phyloP scores from a whole-genome alignment of 2,329 filamentous ascomycete species.

The Colletotrichum tabaci region DNA sequence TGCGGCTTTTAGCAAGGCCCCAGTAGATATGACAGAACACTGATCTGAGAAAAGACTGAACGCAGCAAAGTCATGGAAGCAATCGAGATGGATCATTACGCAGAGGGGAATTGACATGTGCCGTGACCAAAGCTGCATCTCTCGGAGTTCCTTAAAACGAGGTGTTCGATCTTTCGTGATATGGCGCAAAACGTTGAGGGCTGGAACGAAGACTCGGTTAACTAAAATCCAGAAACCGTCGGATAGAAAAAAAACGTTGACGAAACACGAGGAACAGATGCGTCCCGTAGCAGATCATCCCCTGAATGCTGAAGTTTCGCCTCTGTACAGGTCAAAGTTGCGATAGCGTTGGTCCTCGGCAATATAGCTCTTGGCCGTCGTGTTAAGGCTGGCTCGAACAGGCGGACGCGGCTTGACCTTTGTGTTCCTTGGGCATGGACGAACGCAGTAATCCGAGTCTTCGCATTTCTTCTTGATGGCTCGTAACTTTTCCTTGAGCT shows the following conservation, averaged over 20 bases:
- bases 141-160: not conserved
- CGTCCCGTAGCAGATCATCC: too few species aligned
- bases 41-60: not conserved
- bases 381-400: not conserved
- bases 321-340: too few species aligned
- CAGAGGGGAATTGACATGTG: not conserved
- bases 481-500: not conserved
- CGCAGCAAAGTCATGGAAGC: not conserved
- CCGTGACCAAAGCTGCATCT: too few species aligned
- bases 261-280: too few species aligned
- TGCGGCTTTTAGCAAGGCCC: not conserved
- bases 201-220: too few species aligned
- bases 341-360: too few species aligned
- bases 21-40: not conserved
- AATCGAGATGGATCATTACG: conserved; percentile 2
- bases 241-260: too few species aligned
- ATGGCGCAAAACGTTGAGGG: too few species aligned
- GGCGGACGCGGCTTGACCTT: not conserved
- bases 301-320: too few species aligned
- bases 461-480: not conserved
- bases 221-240: too few species aligned
- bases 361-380: too few species aligned
- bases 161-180: too few species aligned
- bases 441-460: not conserved
- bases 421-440: not conserved